Evolutionary conservation across 495 filamentous ascomycete species (phyloP).

Genomic region (Annulohypoxylon nitens): DNA sequence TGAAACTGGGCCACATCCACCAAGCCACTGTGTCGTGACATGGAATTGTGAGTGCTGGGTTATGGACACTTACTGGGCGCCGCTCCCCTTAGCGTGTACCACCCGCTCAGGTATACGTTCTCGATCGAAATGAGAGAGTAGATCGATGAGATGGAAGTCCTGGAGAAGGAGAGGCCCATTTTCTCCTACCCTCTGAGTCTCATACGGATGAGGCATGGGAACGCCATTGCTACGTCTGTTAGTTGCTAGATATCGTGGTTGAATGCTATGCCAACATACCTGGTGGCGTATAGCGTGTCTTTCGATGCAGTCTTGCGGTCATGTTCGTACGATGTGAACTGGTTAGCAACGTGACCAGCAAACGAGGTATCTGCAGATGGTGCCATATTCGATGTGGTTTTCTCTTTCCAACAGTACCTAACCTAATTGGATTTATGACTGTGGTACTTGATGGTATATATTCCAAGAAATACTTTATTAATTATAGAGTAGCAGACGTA

Average conservation of each 20-base stretch:
- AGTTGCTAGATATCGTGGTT: slow-evolving; percentile 1
- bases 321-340: slow-evolving; percentile 48
- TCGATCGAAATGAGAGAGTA: slow-evolving; percentile 76
- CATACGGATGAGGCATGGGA: slow-evolving; percentile 69
- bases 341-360: slow-evolving; percentile 42
- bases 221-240: slow-evolving; percentile 54
- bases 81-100: slow-evolving; percentile 84
- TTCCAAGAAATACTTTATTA: background rate
- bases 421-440: background rate
- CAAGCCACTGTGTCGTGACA: too few species aligned
- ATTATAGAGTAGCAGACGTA: background rate
- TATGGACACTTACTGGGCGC: slow-evolving; percentile 65
- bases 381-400: slow-evolving; percentile 34
- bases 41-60: too few species aligned
- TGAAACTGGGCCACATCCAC: background rate
- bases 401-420: background rate
- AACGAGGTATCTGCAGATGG: slow-evolving; percentile 47
- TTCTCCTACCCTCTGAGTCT: slow-evolving; percentile 57
- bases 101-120: slow-evolving; percentile 77
- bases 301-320: slow-evolving; percentile 46
- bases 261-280: slow-evolving; percentile 21
- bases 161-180: slow-evolving; percentile 70
- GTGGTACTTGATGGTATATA: background rate
- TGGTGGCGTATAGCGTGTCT: slow-evolving; percentile 43
- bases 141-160: slow-evolving; percentile 67